Evolutionary conservation across 2,329 filamentous ascomycete species (phyloP).

Genomic region (Penicillium concentricum): DNA sequence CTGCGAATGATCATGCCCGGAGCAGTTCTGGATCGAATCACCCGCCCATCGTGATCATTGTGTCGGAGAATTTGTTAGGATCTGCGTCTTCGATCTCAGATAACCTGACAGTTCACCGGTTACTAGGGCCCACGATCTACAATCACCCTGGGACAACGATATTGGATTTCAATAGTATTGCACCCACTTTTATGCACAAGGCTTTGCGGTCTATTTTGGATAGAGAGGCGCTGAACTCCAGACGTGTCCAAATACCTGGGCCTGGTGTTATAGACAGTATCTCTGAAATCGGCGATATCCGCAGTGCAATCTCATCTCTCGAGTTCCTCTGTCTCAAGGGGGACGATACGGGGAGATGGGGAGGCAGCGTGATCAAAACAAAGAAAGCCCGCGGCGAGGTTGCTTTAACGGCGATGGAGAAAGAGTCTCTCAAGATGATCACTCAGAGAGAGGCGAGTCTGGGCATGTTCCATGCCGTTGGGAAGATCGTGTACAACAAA

Average conservation of each 20-base stretch:
- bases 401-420: conserved; percentile 70
- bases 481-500: conserved; percentile 96
- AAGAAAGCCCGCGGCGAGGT: conserved; percentile 56
- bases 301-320: conserved; percentile 86
- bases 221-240: conserved; percentile 80
- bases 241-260: conserved; percentile 71
- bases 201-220: conserved; percentile 77
- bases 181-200: conserved; percentile 79
- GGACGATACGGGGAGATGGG: conserved; percentile 71
- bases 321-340: conserved; percentile 89
- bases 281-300: conserved; percentile 84
- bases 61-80: conserved; percentile 86
- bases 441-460: conserved; percentile 85
- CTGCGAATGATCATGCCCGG: conserved; percentile 57
- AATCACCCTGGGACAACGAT: conserved; percentile 74
- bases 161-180: conserved; percentile 92
- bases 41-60: conserved; percentile 79
- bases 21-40: conserved; percentile 42
- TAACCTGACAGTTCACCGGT: conserved; percentile 86
- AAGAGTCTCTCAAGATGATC: conserved; percentile 75
- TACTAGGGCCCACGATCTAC: conserved; percentile 82
- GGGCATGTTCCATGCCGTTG: conserved; percentile 93
- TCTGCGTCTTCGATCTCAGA: conserved; percentile 82
- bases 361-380: conserved; percentile 68
- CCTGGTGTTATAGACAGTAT: conserved; percentile 74